Base-by-base conservation (phyloP, 129 eudicot genomes). In the Silybum marianum region DNA sequence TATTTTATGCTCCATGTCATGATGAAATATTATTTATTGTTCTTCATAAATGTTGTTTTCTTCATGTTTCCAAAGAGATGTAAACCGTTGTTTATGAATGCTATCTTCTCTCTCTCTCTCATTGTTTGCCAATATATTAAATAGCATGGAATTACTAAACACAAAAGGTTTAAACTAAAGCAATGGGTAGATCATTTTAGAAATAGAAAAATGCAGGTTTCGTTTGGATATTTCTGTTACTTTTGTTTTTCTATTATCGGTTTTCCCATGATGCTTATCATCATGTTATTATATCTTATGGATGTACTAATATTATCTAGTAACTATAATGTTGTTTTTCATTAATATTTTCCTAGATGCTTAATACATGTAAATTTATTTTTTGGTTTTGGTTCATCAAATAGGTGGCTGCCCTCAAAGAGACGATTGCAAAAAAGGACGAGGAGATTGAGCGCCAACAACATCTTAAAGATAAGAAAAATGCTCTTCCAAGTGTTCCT, bases 371-470 rank as follows among this genome's bases (percentile, higher is more conserved):
- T 18, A 69, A 24, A 24, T 73, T 51, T 69, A 24, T 26, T 23
- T 22, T 24, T 21, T 9, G 9, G 2, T 71, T 72, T 26, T 34
- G 42, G 9, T 38, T 38, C 12, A 24, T 1, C 65, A 60, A 76
- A 58, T 82, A 93, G 98, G 98, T 93, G 67, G 86, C 89, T 69
- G 86, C 98, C 16, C 90, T 91, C 0, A 93, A 88, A 88, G 86
- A 82, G 80, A 74, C 86, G n/a, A 80, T 93, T 42, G 84, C 95
- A 19, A 93, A 85, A 85, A 93, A 90, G 76, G 98, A 93, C 8
- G 98, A 88, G 87, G 97, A 93, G 87, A 91, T 93, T 69, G 98
- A 90, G 81, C 71, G 83, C 38, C 73, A 90, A 79, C 95, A 91
- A 78, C 72, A 78, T 26, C 73, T 69, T 54, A 90, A 78, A 90